phyloP scores from a whole-genome alignment of 768 basidiomycete species.

The Mycena indigotica region DNA sequence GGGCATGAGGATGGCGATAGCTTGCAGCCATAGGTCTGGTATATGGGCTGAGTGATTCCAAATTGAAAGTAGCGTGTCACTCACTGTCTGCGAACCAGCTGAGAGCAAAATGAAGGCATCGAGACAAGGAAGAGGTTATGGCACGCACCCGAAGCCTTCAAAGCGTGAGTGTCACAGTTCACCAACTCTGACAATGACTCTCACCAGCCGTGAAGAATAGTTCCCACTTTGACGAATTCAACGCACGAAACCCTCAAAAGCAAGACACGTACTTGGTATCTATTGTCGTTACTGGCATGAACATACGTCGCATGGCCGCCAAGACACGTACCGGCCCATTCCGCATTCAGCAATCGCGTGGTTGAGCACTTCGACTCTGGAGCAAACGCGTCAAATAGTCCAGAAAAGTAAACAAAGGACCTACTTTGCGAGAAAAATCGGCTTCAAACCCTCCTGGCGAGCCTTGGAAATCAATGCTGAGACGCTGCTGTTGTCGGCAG shows the following conservation, averaged over 20 bases:
- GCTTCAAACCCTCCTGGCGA: conserved; percentile 16
- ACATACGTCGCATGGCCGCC: neutral
- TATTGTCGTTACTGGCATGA: neutral
- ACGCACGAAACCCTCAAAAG: neutral
- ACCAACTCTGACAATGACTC: neutral
- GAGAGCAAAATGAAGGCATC: neutral
- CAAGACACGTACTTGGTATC: conserved; percentile 16
- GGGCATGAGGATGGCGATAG: conserved; percentile 40
- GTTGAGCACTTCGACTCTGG: conserved; percentile 20
- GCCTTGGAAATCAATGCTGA: conserved; percentile 12
- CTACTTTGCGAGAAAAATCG: conserved; percentile 21
- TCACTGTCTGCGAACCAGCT: conserved; percentile 24
- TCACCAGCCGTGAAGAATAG: conserved; percentile 20
- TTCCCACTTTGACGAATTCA: conserved; percentile 8
- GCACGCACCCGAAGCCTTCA: conserved; percentile 22
- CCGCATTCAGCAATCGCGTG: conserved; percentile 19
- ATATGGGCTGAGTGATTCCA: neutral
- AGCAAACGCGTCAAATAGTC: neutral
- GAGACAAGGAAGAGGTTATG: no score
- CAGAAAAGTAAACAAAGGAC: neutral
- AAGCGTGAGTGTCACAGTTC: neutral
- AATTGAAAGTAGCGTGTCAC: neutral
- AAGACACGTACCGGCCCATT: conserved; percentile 17
- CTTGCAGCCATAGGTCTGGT: conserved; percentile 39
- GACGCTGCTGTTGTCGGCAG: conserved; percentile 16